phyloP scores from a whole-genome alignment of 345 rosid species.

The Garcia nutans region DNA sequence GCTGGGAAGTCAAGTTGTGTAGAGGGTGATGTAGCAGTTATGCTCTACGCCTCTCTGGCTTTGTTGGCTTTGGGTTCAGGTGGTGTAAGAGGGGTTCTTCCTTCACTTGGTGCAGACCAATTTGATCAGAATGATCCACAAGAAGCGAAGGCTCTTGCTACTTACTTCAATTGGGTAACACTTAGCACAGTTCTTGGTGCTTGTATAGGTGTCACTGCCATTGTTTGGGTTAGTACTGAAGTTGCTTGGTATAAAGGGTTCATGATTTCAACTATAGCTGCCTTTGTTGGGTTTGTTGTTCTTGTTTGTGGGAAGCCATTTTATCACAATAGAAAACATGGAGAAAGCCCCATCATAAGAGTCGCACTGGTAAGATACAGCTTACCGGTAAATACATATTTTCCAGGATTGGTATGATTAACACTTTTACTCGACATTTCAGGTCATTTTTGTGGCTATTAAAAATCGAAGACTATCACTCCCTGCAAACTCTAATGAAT shows the following conservation, averaged over 20 bases:
- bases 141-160: constrained; percentile 40
- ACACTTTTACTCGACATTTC: neutral
- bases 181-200: constrained; percentile 41
- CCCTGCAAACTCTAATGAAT: constrained; percentile 36
- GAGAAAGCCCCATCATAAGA: constrained; percentile 39
- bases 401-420: no score
- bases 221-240: constrained; percentile 40
- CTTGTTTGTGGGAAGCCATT: constrained; percentile 47
- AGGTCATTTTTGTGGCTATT: constrained; percentile 41
- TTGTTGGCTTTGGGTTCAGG: constrained; percentile 48
- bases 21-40: constrained; percentile 33
- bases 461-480: constrained; percentile 39
- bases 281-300: constrained; percentile 34
- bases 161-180: constrained; percentile 44
- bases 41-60: constrained; percentile 36
- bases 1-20: constrained; percentile 39
- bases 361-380: constrained; percentile 29
- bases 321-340: constrained; percentile 31
- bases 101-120: constrained; percentile 57
- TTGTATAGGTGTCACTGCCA: constrained; percentile 44
- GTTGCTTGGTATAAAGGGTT: constrained; percentile 51
- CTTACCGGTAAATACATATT: no score
- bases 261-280: constrained; percentile 32
- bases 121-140: constrained; percentile 43
- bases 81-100: constrained; percentile 43